Conservation (phyloP, 768 basidiomycete species). For the Suillus fuscotomentosus region DNA sequence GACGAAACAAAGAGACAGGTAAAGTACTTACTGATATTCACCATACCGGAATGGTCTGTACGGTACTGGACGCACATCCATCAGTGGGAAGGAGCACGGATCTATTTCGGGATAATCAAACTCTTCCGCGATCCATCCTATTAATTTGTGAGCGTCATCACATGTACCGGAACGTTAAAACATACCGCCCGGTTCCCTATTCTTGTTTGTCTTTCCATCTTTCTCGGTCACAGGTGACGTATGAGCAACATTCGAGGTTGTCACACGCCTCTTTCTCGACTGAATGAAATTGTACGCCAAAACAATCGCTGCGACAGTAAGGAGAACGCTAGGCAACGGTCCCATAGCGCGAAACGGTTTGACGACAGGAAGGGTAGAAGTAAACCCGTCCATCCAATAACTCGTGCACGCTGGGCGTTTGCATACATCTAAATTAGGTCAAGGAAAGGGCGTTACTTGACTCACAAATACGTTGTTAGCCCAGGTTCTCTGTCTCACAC, state of each 20-base stretch:
- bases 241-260: not conserved
- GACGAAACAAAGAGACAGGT: not conserved
- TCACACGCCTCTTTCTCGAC: not conserved
- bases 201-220: constrained; percentile 16
- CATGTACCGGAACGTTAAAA: not conserved
- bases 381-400: not conserved
- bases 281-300: constrained; percentile 11
- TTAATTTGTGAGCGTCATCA: not conserved
- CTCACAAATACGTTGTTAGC: not conserved
- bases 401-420: not conserved
- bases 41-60: constrained; percentile 68
- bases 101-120: constrained; percentile 54
- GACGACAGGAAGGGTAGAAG: not conserved
- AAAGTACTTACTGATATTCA: constrained; percentile 52
- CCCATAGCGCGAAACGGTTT: not conserved
- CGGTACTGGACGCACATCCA: constrained; percentile 52
- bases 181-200: constrained; percentile 23
- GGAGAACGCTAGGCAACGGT: not conserved
- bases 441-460: not conserved
- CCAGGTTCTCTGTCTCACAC: not conserved
- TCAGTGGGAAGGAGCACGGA: constrained; percentile 37
- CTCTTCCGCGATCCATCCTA: constrained; percentile 52
- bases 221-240: not conserved
- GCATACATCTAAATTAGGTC: not conserved
- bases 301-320: not conserved